phyloP scores from a whole-genome alignment of 495 filamentous ascomycete genomes.

The Parachaetomium inaequale region DNA sequence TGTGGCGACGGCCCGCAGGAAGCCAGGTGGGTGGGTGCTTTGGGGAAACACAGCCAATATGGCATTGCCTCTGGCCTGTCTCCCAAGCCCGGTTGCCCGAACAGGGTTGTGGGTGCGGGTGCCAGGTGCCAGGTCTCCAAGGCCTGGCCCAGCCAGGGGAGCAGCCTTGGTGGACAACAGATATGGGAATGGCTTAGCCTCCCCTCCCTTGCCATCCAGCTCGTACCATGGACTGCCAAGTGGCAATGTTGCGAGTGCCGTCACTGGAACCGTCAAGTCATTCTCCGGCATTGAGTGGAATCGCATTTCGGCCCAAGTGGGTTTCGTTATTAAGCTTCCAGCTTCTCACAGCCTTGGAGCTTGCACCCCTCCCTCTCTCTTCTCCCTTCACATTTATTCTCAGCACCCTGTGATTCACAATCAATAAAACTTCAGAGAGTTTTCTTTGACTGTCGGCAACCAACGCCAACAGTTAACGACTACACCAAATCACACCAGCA shows the following conservation, averaged over 20 bases:
- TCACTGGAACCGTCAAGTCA: conserved; percentile 30
- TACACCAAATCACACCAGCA: conserved; percentile 2
- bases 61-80: neutral
- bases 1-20: conserved; percentile 17
- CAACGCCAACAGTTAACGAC: conserved; percentile 1
- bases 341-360: conserved; percentile 21
- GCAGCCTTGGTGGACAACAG: conserved; percentile 28
- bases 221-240: conserved; percentile 41
- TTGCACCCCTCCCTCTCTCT: conserved; percentile 7
- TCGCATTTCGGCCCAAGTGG: conserved; percentile 39
- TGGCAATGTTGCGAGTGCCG: conserved; percentile 39
- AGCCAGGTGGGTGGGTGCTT: conserved; percentile 7
- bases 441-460: conserved; percentile 1
- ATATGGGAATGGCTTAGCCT: conserved; percentile 34
- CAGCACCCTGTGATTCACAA: conserved; percentile 11
- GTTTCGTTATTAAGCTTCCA: conserved; percentile 23
- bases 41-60: conserved; percentile 5
- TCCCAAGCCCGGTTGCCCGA: conserved; percentile 23
- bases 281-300: conserved; percentile 27
- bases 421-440: conserved; percentile 3
- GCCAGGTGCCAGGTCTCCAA: conserved; percentile 18
- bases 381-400: conserved; percentile 15
- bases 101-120: conserved; percentile 15
- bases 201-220: conserved; percentile 25
- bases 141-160: conserved; percentile 17